phyloP scores from a whole-genome alignment of 2,329 filamentous ascomycete species.

The Cladosporium oxysporum region DNA sequence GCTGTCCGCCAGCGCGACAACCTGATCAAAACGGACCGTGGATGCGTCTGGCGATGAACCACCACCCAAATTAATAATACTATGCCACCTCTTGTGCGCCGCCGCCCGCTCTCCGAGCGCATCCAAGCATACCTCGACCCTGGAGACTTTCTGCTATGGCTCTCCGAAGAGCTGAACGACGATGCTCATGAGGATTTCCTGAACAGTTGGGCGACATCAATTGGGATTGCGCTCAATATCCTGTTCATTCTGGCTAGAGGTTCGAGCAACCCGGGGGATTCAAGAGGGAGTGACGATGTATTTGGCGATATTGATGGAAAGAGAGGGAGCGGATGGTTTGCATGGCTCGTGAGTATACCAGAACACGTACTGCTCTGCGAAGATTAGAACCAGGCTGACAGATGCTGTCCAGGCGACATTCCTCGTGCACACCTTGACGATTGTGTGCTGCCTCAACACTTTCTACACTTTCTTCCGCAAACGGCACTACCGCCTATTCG shows the following conservation, averaged over 20 bases:
- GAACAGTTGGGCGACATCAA: slow-evolving; percentile 70
- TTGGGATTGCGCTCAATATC: slow-evolving; percentile 77
- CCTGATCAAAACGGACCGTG: no score
- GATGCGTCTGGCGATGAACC: not conserved
- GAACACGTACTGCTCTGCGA: slow-evolving; percentile 50
- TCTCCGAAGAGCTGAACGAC: slow-evolving; percentile 90
- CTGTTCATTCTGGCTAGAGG: slow-evolving; percentile 79
- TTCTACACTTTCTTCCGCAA: slow-evolving; percentile 79
- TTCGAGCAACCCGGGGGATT: slow-evolving; percentile 45
- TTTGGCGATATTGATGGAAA: slow-evolving; percentile 67
- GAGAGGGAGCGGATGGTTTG: slow-evolving; percentile 64
- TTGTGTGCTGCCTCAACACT: slow-evolving; percentile 72
- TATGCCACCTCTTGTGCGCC: slow-evolving; percentile 81
- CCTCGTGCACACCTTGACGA: slow-evolving; percentile 68
- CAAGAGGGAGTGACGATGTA: slow-evolving; percentile 66
- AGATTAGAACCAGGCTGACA: slow-evolving; percentile 22
- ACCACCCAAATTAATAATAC: slow-evolving; percentile 9
- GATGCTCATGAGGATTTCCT: slow-evolving; percentile 82
- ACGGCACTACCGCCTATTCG: slow-evolving; percentile 88
- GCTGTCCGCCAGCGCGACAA: not conserved
- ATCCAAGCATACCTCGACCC: slow-evolving; percentile 80
- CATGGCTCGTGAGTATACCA: slow-evolving; percentile 59
- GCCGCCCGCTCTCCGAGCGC: slow-evolving; percentile 75
- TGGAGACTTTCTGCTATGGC: slow-evolving; percentile 84
- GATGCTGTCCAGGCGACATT: slow-evolving; percentile 49